Percentiles rank a stretch among this genome's conserved stretches.
Evolutionary conservation across 495 filamentous ascomycete species (phyloP).

Genomic region (Parathielavia hyrcaniae): DNA sequence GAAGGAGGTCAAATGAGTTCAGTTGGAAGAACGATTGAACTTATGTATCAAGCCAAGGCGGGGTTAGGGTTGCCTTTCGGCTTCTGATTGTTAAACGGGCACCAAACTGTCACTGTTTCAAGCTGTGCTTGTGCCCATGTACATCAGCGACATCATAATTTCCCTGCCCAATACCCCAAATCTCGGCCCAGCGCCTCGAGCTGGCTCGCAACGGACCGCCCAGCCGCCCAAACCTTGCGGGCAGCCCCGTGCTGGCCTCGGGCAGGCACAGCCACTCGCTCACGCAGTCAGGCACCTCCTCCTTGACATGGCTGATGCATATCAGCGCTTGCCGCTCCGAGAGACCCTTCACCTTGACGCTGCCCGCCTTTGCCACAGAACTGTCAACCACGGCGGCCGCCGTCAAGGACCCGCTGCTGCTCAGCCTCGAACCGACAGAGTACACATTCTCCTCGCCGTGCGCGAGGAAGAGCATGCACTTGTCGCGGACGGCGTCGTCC

Average conservation of each 20-base stretch:
- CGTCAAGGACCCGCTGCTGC: slow-evolving; percentile 2
- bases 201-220: slow-evolving; percentile 50
- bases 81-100: no score
- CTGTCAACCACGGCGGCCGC: slow-evolving; percentile 36
- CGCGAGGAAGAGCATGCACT: slow-evolving; percentile 72
- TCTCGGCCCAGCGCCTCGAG: slow-evolving; percentile 50
- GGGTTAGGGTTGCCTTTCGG: neutral
- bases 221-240: slow-evolving; percentile 53
- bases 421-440: slow-evolving; percentile 18
- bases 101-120: no score
- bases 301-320: slow-evolving; percentile 79
- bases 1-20: no score
- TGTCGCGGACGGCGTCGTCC: slow-evolving; percentile 72
- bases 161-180: slow-evolving; percentile 46
- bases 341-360: slow-evolving; percentile 48
- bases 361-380: slow-evolving; percentile 33
- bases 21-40: no score
- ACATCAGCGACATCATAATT: neutral
- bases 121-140: neutral
- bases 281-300: slow-evolving; percentile 78
- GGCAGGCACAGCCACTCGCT: slow-evolving; percentile 77
- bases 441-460: slow-evolving; percentile 47
- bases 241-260: slow-evolving; percentile 48
- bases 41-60: neutral
- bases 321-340: slow-evolving; percentile 68